Conservation (phyloP, 441 rosid species). For the Euphorbia celastroides region DNA sequence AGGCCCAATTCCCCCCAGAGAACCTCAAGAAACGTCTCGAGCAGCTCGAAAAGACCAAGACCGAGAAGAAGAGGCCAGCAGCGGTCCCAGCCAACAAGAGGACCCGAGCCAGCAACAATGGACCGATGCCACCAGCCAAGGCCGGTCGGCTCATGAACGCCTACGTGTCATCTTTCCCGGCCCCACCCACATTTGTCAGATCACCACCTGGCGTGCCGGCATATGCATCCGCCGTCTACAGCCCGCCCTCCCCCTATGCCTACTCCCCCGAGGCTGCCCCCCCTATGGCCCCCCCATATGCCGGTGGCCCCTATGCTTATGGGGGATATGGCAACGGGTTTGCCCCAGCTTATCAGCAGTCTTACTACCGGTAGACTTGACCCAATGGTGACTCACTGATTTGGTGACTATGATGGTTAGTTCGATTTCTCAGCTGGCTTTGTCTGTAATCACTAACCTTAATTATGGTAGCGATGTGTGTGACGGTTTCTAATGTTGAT, state of each 20-base stretch:
- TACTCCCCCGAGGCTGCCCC: conserved; percentile 82
- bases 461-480: conserved; percentile 55
- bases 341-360: conserved; percentile 89
- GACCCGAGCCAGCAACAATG: conserved; percentile 80
- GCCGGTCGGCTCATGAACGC: conserved; percentile 92
- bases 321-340: conserved; percentile 68
- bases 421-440: conserved; percentile 44
- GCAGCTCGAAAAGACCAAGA: conserved; percentile 88
- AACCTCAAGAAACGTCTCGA: conserved; percentile 95
- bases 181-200: conserved; percentile 64
- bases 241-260: conserved; percentile 67
- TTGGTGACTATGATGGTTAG: conserved; percentile 50
- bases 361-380: conserved; percentile 95
- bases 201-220: conserved; percentile 62
- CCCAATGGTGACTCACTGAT: conserved; percentile 82
- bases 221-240: conserved; percentile 71
- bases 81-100: conserved; percentile 90
- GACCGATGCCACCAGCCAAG: conserved; percentile 99
- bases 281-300: conserved; percentile 50
- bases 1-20: conserved; percentile 76
- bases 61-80: conserved; percentile 76
- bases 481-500: conserved; percentile 61
- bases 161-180: conserved; percentile 85
- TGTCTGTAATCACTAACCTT: conserved; percentile 77
- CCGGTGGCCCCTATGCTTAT: conserved; percentile 65